Percentiles rank a stretch among this genome's conserved stretches.
Conservation (phyloP, 306 rosid species). For the Acacia confusa region DNA sequence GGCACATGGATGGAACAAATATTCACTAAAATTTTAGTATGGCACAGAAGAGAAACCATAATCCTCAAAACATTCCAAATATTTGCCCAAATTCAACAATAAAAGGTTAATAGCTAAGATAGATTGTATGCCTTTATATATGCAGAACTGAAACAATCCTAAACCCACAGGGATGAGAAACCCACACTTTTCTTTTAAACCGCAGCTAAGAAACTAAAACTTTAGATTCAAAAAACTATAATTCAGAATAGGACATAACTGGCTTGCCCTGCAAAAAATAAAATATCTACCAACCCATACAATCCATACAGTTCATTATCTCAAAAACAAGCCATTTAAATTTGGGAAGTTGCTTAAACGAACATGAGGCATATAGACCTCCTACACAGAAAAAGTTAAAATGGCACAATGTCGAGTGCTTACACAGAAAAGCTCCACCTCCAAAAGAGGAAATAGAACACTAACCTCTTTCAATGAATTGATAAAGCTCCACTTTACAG, state of each 20-base stretch:
- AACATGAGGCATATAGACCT: background rate
- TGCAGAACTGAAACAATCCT: background rate
- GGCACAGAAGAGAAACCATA: background rate
- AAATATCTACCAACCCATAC: background rate
- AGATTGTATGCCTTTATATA: background rate
- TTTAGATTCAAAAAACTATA: background rate
- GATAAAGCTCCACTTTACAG: conserved; percentile 86
- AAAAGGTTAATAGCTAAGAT: background rate
- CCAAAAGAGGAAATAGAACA: background rate
- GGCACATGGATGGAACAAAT: background rate
- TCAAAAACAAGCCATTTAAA: background rate
- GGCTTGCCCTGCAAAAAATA: background rate
- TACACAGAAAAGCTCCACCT: background rate
- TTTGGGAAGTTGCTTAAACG: background rate
- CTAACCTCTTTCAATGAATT: conserved; percentile 95
- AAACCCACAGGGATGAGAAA: background rate
- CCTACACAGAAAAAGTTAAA: background rate
- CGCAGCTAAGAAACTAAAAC: background rate
- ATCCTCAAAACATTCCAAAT: background rate
- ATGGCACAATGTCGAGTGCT: background rate
- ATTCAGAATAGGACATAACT: background rate
- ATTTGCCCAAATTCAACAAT: background rate
- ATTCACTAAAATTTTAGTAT: background rate
- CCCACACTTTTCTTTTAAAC: background rate
- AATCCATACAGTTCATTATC: background rate